phyloP scores from a whole-genome alignment of 139 green algal species.

The Ettlia oleoabundans region DNA sequence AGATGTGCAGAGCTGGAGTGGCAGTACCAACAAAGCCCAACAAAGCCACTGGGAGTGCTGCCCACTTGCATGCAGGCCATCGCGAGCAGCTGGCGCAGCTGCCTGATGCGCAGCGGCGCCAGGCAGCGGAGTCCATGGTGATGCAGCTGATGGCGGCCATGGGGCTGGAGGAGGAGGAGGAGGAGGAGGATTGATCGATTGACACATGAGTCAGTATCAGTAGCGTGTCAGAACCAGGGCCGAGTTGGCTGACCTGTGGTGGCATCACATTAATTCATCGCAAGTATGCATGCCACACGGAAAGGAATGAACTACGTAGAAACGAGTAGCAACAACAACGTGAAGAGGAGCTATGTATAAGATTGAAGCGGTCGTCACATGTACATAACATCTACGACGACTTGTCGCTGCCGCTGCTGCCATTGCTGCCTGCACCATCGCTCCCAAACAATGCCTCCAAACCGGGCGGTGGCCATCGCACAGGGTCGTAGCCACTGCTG shows the following conservation, averaged over 20 bases:
- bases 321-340: no score
- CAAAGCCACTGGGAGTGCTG: no score
- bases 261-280: no score
- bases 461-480: constrained; percentile 53
- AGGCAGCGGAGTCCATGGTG: constrained; percentile 18
- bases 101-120: constrained; percentile 17
- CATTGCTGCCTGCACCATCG: background rate
- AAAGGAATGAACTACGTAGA: no score
- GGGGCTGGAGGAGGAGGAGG: constrained; percentile 26
- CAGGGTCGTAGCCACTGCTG: constrained; percentile 51
- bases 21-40: background rate
- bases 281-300: no score
- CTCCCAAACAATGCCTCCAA: constrained; percentile 23
- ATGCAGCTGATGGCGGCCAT: constrained; percentile 32
- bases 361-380: no score
- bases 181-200: background rate
- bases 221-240: no score
- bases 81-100: constrained; percentile 9
- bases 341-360: no score
- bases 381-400: no score
- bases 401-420: no score
- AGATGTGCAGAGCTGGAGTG: background rate
- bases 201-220: background rate
- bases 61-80: constrained; percentile 7
- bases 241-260: no score